phyloP scores from a whole-genome alignment of 164 flowering plant species.

The Nymphaea thermarum region DNA sequence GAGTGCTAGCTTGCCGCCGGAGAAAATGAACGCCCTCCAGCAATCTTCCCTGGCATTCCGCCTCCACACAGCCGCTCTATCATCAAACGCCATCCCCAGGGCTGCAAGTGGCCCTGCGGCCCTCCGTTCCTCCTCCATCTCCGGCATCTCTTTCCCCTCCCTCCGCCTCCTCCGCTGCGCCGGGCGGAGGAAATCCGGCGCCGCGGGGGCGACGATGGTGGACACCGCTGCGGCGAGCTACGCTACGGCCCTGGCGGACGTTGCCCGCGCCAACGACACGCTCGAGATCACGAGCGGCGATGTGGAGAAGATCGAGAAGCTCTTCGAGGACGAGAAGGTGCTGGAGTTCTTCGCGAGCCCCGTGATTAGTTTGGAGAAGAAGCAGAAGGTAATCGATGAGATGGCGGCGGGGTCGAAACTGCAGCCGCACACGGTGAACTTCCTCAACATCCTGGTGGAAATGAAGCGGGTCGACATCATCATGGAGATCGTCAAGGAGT shows the following conservation, averaged over 20 bases:
- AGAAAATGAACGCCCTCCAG: slow-evolving; percentile 39
- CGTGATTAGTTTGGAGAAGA: slow-evolving; percentile 29
- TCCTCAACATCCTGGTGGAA: slow-evolving; percentile 64
- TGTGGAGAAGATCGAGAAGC: slow-evolving; percentile 45
- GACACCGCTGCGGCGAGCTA: slow-evolving; percentile 56
- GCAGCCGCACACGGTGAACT: slow-evolving; percentile 50
- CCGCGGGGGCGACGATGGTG: slow-evolving; percentile 32
- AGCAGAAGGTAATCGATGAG: slow-evolving; percentile 40
- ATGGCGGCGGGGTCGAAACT: slow-evolving; percentile 22
- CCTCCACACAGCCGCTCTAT: slow-evolving; percentile 17
- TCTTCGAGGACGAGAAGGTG: slow-evolving; percentile 39
- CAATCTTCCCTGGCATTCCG: slow-evolving; percentile 33
- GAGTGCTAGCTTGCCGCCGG: neutral
- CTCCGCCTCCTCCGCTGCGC: neutral
- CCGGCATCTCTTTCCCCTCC: neutral
- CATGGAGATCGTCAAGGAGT: slow-evolving; percentile 58
- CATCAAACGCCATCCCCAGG: neutral
- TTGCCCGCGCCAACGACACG: slow-evolving; percentile 45
- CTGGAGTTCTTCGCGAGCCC: slow-evolving; percentile 53
- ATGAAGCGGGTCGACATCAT: slow-evolving; percentile 44
- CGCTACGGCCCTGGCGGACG: slow-evolving; percentile 70
- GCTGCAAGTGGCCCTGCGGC: neutral
- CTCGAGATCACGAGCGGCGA: slow-evolving; percentile 58
- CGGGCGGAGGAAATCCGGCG: slow-evolving; percentile 14
- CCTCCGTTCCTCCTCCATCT: neutral